Base-by-base conservation (phyloP, 179 eudicot genomes). In the Vitellaria paradoxa region DNA sequence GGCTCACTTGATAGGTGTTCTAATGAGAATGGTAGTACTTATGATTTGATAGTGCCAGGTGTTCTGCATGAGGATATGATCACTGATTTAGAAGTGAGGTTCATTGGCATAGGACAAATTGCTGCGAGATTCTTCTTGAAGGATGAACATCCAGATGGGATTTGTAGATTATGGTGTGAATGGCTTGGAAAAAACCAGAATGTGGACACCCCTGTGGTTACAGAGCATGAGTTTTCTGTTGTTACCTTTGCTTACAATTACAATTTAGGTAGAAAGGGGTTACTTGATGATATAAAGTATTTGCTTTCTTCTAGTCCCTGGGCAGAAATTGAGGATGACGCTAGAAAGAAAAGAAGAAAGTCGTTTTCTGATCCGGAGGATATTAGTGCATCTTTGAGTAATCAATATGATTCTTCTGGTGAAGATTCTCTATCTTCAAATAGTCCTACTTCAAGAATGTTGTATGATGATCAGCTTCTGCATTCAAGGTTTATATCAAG, bases 121-220 rank as follows among this genome's bases (percentile, higher is more conserved):
- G 86, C 87, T 80, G 87, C 92, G n/a, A 84, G 89, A 81, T 76
- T 87, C 63, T 69, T 26, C 64, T 82, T 79, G 79, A 86, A 77
- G 77, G 90, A 89, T 26, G 92, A 81, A 40, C 73, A 42, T 45
- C 17, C 78, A 26, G 65, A 65, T 57, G 84, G 81, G 60, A 78
- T 95, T 47, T 78, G 52, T 50, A 87, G 86, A 68, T 79, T 93
- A 66, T 95, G 99, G 99, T 95, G 97, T 84, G 97, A 91, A 80
- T 95, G 99, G 99, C 79, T 93, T 70, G 97, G 92, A 55, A 84
- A 77, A 40, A 76, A 60, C 56, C 70, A 37, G 68, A 70, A 72
- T 74, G 73, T 60, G 78, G 85, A 85, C 55, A 21, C 62, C 21
- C 21, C 65, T 76, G 42, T 53, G 71, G 50, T 80, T n/a, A 84